Evolutionary conservation across 2,329 filamentous ascomycete species (phyloP), one percentile per base, ranked within the genome.

Genomic region (Neodidymelliopsis sp.): DNA sequence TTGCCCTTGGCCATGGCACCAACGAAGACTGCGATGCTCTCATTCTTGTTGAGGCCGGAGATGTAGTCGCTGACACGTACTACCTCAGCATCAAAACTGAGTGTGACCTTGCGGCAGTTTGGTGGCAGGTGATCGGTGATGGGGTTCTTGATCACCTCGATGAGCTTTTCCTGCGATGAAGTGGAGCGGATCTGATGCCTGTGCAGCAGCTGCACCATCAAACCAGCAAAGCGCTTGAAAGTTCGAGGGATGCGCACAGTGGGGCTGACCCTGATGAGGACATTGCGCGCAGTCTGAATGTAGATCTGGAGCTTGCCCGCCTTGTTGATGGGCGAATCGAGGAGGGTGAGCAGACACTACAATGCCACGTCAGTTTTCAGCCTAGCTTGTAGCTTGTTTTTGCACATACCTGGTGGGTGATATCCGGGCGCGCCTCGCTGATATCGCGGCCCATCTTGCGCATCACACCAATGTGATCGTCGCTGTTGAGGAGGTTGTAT

Each of bases 391-490:
- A 44, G 43, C 29, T 54, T 18, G 22, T 18, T 23, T 33, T 25
- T 53, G 47, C 34, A 74, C 84, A 69, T 79, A 97, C 93, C 90
- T 97, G 94, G 74, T 99, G 94, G 34, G 94, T 96, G 68, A 99
- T 99, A 75, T 99, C 94, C 33, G 94, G 94, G 63, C 94, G 86
- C 53, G 94, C 94, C 76, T 99, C 94, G 73, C 92, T 97, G 60
- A 99, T 97, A 73, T 99, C 94, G 64, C 94, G 84, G 73, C 96
- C 96, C 93, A 97, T 97, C 81, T 97, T 99, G 69, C 94, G 88
- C 91, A 99, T 96, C 59, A 97, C 89, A 56, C 94, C 94, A 63
- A 99, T 99, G 73, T 99, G 94, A 77, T 99, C 94, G 71, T 99
- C 94, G 75, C 92, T 97, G 81, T 99, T 99, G 68, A 99, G 86